Evolutionary conservation across 768 basidiomycete genomes (phyloP).

Genomic region (Boletus rex-veris): DNA sequence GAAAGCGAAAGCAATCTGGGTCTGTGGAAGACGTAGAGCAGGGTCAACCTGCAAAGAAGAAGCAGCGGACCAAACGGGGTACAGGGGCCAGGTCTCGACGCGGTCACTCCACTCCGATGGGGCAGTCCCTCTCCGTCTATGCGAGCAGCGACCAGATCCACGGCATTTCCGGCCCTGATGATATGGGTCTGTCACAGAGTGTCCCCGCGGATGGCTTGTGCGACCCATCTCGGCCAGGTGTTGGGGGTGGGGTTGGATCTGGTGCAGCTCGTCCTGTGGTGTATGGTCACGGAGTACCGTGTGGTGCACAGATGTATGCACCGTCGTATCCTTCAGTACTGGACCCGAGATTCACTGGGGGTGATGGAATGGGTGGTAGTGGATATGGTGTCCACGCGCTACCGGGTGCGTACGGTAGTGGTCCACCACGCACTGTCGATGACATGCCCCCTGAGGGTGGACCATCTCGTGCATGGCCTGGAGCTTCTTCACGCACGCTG

Average conservation of each 20-base stretch:
- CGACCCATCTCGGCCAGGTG: constrained; percentile 17
- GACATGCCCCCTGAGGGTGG: background rate
- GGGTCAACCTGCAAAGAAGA: constrained; percentile 23
- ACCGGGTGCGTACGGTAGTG: background rate
- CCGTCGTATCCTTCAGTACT: constrained; percentile 11
- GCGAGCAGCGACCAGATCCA: constrained; percentile 15
- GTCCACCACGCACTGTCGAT: background rate
- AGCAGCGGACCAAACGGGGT: constrained; percentile 27
- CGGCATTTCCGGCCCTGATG: constrained; percentile 14
- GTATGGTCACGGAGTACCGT: background rate
- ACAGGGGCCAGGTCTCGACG: constrained; percentile 13
- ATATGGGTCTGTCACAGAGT: constrained; percentile 18
- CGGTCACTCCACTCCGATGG: background rate
- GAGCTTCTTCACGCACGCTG: background rate
- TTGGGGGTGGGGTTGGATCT: constrained; percentile 18
- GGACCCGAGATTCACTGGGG: constrained; percentile 10
- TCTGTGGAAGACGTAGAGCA: constrained; percentile 16
- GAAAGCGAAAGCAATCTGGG: constrained; percentile 38
- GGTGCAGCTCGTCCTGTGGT: constrained; percentile 11
- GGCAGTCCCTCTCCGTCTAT: background rate
- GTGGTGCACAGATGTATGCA: background rate
- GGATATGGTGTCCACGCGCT: background rate
- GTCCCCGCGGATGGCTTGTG: constrained; percentile 8
- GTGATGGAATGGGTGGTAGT: background rate
- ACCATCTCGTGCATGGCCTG: background rate